Conservation (phyloP, 306 rosid species). For the Malus sieversii region DNA sequence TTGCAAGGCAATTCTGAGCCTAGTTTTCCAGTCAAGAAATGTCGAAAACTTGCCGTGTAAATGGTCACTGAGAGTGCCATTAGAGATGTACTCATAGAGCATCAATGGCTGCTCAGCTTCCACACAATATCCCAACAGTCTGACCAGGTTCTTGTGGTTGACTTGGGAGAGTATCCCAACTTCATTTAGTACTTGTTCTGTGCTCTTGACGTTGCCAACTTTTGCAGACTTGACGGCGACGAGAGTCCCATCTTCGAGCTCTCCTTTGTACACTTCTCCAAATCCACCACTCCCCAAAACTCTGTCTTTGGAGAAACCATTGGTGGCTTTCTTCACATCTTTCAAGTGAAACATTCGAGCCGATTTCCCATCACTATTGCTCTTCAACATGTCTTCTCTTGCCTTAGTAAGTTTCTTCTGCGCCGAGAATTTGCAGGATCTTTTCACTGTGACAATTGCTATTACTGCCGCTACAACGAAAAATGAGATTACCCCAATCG, state of each 20-base stretch:
- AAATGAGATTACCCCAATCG: slow-evolving; percentile 36
- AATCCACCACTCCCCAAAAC: slow-evolving; percentile 81
- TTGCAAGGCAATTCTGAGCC: slow-evolving; percentile 77
- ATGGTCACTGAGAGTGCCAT: slow-evolving; percentile 89
- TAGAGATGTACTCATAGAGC: slow-evolving; percentile 87
- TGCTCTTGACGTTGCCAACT: slow-evolving; percentile 88
- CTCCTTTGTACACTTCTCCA: slow-evolving; percentile 90
- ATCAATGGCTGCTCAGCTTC: slow-evolving; percentile 82
- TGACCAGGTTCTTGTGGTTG: slow-evolving; percentile 80
- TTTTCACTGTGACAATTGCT: slow-evolving; percentile 28
- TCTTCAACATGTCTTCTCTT: slow-evolving; percentile 53
- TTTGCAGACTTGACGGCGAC: slow-evolving; percentile 89
- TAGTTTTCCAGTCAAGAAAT: slow-evolving; percentile 75
- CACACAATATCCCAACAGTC: slow-evolving; percentile 78
- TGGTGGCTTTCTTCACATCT: slow-evolving; percentile 78
- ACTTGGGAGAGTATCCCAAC: slow-evolving; percentile 91
- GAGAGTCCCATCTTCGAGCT: slow-evolving; percentile 58
- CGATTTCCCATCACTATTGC: slow-evolving; percentile 39
- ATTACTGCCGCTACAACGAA: slow-evolving; percentile 36
- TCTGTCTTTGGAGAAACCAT: slow-evolving; percentile 52
- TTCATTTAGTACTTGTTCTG: slow-evolving; percentile 79
- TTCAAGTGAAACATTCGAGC: slow-evolving; percentile 63
- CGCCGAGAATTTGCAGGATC: slow-evolving; percentile 27
- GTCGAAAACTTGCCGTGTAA: slow-evolving; percentile 56
- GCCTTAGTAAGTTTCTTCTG: slow-evolving; percentile 43